phyloP scores from a whole-genome alignment of 371 early-diverging fungal genomes.

The Dipsacomyces acuminosporus region DNA sequence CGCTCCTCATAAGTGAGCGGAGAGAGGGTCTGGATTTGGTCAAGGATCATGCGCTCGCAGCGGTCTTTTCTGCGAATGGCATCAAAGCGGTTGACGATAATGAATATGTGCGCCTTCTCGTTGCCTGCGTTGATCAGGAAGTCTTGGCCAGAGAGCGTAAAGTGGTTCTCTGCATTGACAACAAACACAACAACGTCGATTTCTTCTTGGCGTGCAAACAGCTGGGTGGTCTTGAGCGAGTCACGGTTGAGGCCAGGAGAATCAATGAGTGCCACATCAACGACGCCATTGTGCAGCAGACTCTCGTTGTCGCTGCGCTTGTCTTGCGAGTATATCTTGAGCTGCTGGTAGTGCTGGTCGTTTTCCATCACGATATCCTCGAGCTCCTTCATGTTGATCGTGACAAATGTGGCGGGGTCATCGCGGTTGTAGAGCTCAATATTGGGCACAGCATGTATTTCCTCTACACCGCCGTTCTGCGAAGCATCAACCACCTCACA shows the following conservation, averaged over 20 bases:
- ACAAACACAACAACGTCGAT: constrained; percentile 98
- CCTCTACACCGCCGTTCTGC: constrained; percentile 78
- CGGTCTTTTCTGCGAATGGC: constrained; percentile 89
- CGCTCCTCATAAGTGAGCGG: constrained; percentile 88
- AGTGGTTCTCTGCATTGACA: constrained; percentile 97
- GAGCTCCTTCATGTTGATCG: constrained; percentile 48
- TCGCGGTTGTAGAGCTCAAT: constrained; percentile 60
- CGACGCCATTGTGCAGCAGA: constrained; percentile 86
- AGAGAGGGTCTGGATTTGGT: constrained; percentile 89
- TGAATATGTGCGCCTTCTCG: constrained; percentile 97
- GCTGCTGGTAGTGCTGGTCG: constrained; percentile 69
- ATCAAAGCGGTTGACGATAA: constrained; percentile 96
- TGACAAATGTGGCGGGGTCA: constrained; percentile 66
- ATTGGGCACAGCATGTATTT: constrained; percentile 80
- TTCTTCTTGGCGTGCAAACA: constrained; percentile 95
- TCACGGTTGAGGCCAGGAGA: constrained; percentile 98
- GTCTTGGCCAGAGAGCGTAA: constrained; percentile 93
- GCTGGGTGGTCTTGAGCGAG: constrained; percentile 89
- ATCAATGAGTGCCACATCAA: constrained; percentile 93
- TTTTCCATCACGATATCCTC: constrained; percentile 53
- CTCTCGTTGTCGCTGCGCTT: constrained; percentile 54
- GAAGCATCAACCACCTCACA: constrained; percentile 88
- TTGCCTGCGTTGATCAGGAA: constrained; percentile 92
- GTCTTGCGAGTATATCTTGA: constrained; percentile 81
- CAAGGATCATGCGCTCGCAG: constrained; percentile 84